Evolutionary conservation across 257 asterid genomes (phyloP).

Genomic region (Ilex asprella): DNA sequence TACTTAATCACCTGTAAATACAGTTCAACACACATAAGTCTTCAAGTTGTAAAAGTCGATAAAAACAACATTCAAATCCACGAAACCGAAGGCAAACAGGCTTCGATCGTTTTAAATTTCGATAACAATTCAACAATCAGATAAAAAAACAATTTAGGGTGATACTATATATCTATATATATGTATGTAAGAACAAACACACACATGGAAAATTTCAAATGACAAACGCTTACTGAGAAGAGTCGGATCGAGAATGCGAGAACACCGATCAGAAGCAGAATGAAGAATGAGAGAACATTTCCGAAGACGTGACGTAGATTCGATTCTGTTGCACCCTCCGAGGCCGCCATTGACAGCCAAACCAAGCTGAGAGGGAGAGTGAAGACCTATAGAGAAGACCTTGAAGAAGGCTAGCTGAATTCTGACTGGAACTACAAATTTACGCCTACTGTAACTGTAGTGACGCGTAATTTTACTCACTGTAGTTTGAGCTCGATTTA

Average conservation of each 20-base stretch:
- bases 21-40: neutral
- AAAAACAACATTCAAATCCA: neutral
- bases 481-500: too few species aligned
- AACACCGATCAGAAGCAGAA: slow-evolving; percentile 82
- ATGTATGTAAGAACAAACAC: neutral
- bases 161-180: slow-evolving; percentile 1
- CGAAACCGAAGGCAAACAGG: too few species aligned
- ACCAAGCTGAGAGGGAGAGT: neutral
- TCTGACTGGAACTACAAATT: too few species aligned
- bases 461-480: too few species aligned
- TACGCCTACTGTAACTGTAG: too few species aligned
- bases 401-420: too few species aligned
- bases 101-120: too few species aligned
- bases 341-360: slow-evolving; percentile 43
- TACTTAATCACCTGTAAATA: slow-evolving; percentile 77
- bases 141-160: neutral
- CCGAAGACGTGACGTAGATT: slow-evolving; percentile 63
- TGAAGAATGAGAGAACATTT: slow-evolving; percentile 60
- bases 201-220: too few species aligned
- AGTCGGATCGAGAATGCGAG: slow-evolving; percentile 98
- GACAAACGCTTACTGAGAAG: slow-evolving; percentile 54
- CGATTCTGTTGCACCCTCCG: slow-evolving; percentile 23
- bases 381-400: too few species aligned
- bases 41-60: neutral
- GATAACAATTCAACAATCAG: slow-evolving; percentile 14